Evolutionary conservation across 2,329 filamentous ascomycete species (phyloP).

Genomic region (Ilyonectria sp.): DNA sequence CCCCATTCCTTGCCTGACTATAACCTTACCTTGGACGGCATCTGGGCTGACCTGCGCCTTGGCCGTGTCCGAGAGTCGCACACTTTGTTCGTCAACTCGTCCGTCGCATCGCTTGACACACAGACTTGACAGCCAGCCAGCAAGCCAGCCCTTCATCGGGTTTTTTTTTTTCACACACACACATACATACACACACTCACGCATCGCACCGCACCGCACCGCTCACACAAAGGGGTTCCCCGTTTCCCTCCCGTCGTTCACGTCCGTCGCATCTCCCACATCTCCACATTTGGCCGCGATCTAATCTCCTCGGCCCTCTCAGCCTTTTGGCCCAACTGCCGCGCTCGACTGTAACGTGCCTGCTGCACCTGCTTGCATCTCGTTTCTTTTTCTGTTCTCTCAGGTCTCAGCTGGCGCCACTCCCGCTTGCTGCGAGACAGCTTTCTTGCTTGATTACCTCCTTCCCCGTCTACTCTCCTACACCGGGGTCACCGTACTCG

Average conservation of each 20-base stretch:
- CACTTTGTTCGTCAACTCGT: constrained; percentile 35
- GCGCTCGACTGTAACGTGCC: neutral
- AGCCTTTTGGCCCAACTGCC: constrained; percentile 27
- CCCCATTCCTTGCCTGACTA: constrained; percentile 40
- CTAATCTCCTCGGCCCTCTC: constrained; percentile 25
- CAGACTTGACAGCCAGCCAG: constrained; percentile 2
- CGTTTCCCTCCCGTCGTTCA: constrained; percentile 18
- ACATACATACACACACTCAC: constrained; percentile 4
- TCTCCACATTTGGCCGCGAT: constrained; percentile 23
- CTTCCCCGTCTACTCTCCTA: constrained; percentile 5
- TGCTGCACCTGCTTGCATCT: neutral
- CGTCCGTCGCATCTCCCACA: constrained; percentile 6
- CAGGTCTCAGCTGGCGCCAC: neutral
- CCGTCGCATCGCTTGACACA: constrained; percentile 25
- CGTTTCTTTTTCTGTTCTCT: constrained; percentile 3
- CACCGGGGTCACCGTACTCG: neutral
- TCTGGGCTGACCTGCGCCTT: constrained; percentile 43
- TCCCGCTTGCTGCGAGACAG: constrained; percentile 15
- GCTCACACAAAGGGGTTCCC: neutral
- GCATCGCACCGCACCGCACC: neutral
- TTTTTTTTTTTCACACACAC: constrained; percentile 24
- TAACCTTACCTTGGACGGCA: constrained; percentile 46
- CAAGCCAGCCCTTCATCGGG: constrained; percentile 16
- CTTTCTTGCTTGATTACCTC: constrained; percentile 8
- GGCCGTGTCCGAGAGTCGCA: constrained; percentile 36